Conservation (phyloP, 2,329 filamentous ascomycete genomes). For the Hirsutella rhossiliensis region DNA sequence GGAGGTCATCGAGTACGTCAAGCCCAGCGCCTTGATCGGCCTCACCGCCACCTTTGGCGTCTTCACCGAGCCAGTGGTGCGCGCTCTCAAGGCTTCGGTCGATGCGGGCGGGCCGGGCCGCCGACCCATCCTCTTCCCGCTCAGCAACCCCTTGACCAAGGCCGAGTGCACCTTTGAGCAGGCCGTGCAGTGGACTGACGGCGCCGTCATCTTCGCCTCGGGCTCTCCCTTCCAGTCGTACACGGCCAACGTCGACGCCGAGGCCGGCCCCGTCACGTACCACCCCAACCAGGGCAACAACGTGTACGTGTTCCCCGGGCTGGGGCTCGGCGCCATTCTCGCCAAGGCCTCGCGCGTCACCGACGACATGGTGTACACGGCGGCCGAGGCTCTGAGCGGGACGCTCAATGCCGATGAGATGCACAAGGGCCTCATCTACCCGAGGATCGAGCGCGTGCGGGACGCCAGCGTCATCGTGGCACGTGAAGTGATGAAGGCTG, state of each 20-base stretch:
- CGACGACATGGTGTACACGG: slow-evolving; percentile 94
- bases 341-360: slow-evolving; percentile 79
- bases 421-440: slow-evolving; percentile 78
- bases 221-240: slow-evolving; percentile 81
- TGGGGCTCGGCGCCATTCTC: slow-evolving; percentile 86
- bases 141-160: slow-evolving; percentile 92
- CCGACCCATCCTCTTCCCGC: slow-evolving; percentile 83
- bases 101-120: slow-evolving; percentile 56
- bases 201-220: slow-evolving; percentile 84
- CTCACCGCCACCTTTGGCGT: slow-evolving; percentile 89
- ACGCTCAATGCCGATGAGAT: slow-evolving; percentile 73
- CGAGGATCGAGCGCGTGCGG: slow-evolving; percentile 78
- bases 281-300: slow-evolving; percentile 77
- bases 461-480: slow-evolving; percentile 81
- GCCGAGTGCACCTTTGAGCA: slow-evolving; percentile 97
- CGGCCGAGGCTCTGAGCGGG: slow-evolving; percentile 67
- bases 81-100: slow-evolving; percentile 52
- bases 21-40: slow-evolving; percentile 89
- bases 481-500: slow-evolving; percentile 85
- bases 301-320: slow-evolving; percentile 91
- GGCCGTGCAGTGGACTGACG: slow-evolving; percentile 82
- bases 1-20: slow-evolving; percentile 87
- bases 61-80: slow-evolving; percentile 80
- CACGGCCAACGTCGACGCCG: slow-evolving; percentile 46
- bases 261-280: slow-evolving; percentile 49